phyloP scores from a whole-genome alignment of 306 rosid species.

The Fagus crenata region DNA sequence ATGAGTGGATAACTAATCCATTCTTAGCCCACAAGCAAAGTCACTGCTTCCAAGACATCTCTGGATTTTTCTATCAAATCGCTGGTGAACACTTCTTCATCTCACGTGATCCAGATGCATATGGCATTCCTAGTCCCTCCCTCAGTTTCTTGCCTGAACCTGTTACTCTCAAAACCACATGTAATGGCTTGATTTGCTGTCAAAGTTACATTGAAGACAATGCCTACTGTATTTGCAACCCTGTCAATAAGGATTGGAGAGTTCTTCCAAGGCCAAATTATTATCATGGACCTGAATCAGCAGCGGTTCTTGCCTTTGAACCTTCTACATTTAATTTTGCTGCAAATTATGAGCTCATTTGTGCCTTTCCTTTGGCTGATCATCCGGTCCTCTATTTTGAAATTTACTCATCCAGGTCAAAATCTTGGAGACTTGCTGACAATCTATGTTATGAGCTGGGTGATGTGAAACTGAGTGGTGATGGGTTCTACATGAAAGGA shows the following conservation, averaged over 20 bases:
- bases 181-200: slow-evolving; percentile 46
- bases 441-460: slow-evolving; percentile 16
- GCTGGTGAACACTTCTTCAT: slow-evolving; percentile 19
- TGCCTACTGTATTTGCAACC: slow-evolving; percentile 43
- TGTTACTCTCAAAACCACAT: slow-evolving; percentile 14
- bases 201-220: not conserved
- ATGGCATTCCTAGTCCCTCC: slow-evolving; percentile 32
- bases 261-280: slow-evolving; percentile 28
- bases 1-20: slow-evolving; percentile 25
- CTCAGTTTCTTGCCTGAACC: slow-evolving; percentile 33
- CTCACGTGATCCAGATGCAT: slow-evolving; percentile 27
- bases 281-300: slow-evolving; percentile 25
- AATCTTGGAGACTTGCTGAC: slow-evolving; percentile 34
- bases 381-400: slow-evolving; percentile 25
- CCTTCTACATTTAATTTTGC: slow-evolving; percentile 30
- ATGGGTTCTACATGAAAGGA: slow-evolving; percentile 31
- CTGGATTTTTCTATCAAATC: slow-evolving; percentile 39
- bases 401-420: slow-evolving; percentile 43
- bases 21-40: slow-evolving; percentile 35
- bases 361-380: slow-evolving; percentile 24
- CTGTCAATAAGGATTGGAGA: slow-evolving; percentile 28
- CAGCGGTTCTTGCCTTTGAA: slow-evolving; percentile 32
- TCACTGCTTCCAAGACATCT: slow-evolving; percentile 22
- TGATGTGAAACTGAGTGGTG: slow-evolving; percentile 14
- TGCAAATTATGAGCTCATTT: slow-evolving; percentile 33